phyloP scores from a whole-genome alignment of 352 stramenopile genomes.

The Phytophthora pluvialis region DNA sequence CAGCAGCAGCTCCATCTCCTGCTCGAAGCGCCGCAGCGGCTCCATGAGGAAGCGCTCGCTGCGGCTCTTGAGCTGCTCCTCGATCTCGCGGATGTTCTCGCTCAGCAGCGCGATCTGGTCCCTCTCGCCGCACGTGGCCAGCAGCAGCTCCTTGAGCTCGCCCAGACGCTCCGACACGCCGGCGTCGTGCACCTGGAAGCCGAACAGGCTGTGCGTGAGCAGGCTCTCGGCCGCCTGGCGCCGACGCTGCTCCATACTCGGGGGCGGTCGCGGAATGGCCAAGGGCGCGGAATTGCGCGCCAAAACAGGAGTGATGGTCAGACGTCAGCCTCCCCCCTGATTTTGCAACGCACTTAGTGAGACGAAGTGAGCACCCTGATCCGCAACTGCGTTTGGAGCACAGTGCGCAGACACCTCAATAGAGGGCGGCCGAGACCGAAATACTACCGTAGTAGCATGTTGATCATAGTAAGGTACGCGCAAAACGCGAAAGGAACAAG shows the following conservation, averaged over 20 bases:
- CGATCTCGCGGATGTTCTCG: constrained; percentile 60
- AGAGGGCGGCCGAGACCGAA: neutral
- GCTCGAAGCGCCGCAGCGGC: constrained; percentile 62
- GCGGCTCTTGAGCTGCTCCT: constrained; percentile 46
- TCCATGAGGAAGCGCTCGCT: constrained; percentile 62
- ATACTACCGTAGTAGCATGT: no score
- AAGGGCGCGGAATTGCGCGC: constrained; percentile 13
- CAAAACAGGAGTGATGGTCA: constrained; percentile 35
- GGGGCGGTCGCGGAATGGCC: constrained; percentile 11
- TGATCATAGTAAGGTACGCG: no score
- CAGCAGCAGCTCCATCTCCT: constrained; percentile 70
- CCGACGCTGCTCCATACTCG: constrained; percentile 37
- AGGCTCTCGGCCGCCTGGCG: constrained; percentile 29
- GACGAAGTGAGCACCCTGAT: neutral
- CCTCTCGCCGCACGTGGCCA: constrained; percentile 44
- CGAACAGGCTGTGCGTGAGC: constrained; percentile 60
- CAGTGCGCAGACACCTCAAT: neutral
- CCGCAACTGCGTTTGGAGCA: neutral
- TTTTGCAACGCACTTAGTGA: constrained; percentile 1
- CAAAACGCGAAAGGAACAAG: no score
- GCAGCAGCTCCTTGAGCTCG: constrained; percentile 58
- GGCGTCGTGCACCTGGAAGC: constrained; percentile 65
- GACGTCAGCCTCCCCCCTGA: constrained; percentile 8
- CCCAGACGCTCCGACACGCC: constrained; percentile 42
- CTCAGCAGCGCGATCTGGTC: constrained; percentile 59